A percentile compares a stretch with the other conserved stretches of the same genome.
Evolutionary conservation across 176 grass and related monocot genomes (phyloP).

Genomic region (Avena insularis): DNA sequence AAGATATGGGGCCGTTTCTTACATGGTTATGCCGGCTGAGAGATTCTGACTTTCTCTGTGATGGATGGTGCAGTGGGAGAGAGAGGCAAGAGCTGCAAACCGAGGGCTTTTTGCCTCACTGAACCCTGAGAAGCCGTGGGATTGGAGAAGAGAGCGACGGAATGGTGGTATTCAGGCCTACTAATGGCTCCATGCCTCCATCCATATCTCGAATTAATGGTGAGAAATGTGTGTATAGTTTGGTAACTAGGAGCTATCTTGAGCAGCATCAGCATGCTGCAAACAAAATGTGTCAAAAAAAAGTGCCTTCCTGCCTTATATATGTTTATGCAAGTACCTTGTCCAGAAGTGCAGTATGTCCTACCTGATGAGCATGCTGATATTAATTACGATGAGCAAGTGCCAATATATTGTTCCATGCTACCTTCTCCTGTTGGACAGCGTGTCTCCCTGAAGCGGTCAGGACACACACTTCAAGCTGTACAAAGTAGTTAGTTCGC

Average conservation of each 20-base stretch:
- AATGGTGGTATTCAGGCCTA: slow-evolving; percentile 37
- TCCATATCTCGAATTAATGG: slow-evolving; percentile 16
- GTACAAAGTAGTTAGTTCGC: background rate
- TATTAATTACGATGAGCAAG: background rate
- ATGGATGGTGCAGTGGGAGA: slow-evolving; percentile 54
- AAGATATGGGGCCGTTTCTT: background rate
- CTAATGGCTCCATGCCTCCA: slow-evolving; percentile 32
- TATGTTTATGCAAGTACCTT: background rate
- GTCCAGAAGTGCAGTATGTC: background rate
- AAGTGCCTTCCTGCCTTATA: background rate
- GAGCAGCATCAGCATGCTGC: slow-evolving; percentile 35
- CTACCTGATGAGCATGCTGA: background rate
- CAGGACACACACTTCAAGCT: background rate
- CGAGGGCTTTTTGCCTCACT: slow-evolving; percentile 48
- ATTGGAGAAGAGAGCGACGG: slow-evolving; percentile 58
- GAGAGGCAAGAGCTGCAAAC: slow-evolving; percentile 47
- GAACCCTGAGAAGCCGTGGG: slow-evolving; percentile 71
- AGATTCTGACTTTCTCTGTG: slow-evolving; percentile 3
- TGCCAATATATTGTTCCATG: background rate
- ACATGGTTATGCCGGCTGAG: background rate
- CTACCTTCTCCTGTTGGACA: background rate
- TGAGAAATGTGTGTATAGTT: slow-evolving; percentile 5
- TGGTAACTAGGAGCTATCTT: slow-evolving; percentile 19
- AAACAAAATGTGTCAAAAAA: slow-evolving; percentile 8
- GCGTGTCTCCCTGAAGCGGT: background rate